Evolutionary conservation across 2,329 filamentous ascomycete genomes (phyloP), one percentile per base, ranked within the genome.

Genomic region (Hawksworthiomyces lignivorus): DNA sequence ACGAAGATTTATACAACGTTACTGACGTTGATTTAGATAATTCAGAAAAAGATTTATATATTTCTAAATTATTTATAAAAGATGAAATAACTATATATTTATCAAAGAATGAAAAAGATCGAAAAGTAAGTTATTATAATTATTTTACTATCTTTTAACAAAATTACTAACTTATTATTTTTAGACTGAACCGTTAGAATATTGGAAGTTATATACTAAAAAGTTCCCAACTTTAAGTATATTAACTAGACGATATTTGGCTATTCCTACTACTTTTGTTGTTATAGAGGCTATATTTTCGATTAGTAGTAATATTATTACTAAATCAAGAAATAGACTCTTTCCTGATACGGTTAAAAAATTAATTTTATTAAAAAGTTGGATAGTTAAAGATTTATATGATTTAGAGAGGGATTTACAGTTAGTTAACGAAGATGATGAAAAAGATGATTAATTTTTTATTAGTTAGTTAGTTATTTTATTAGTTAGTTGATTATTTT

Each of bases 361-460:
- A 12, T 14, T 36, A 18, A 17, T 36, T 26, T 36, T 36, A 27
- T 28, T 36, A 22, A 35, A 27, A 36, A 36, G 35, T 24, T 27
- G 21, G 21, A 22, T 21, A 6, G 24, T 35, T 22, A n/a, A n/a
- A n/a, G n/a, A n/a, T n/a, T n/a, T n/a, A n/a, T n/a, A n/a, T n/a
- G n/a, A n/a, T n/a, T n/a, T n/a, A n/a, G n/a, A n/a, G n/a, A n/a
- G n/a, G n/a, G n/a, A n/a, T n/a, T n/a, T n/a, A n/a, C n/a, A n/a
- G n/a, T n/a, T n/a, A n/a, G n/a, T n/a, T n/a, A n/a, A n/a, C n/a
- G n/a, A n/a, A n/a, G n/a, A n/a, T n/a, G n/a, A n/a, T n/a, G n/a
- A n/a, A n/a, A n/a, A n/a, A n/a, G n/a, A n/a, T n/a, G n/a, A n/a
- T n/a, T n/a, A n/a, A n/a, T n/a, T n/a, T n/a, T n/a, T n/a, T n/a